These are phyloP conservation scores for Solanum sitiens DNA, from an alignment of 257 asterid genomes.

Conservation along the genomic window DNA sequence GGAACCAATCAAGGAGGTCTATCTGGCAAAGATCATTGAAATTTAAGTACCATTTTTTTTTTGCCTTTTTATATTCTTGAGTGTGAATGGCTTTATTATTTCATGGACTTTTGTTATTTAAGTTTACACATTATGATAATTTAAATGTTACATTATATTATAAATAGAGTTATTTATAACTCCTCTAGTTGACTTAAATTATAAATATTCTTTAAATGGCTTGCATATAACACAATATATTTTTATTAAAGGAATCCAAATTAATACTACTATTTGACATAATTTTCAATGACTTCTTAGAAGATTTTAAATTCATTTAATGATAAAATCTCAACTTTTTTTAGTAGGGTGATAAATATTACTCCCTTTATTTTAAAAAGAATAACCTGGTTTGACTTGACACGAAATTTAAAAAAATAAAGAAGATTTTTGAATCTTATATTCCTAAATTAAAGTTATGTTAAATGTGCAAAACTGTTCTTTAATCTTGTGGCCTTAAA, in stretches of 20 bases:
- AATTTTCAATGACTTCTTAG: neutral
- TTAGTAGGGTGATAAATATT: too few species aligned
- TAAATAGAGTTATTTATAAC: neutral
- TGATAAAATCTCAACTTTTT: too few species aligned
- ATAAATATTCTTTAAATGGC: neutral
- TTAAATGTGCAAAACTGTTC: too few species aligned
- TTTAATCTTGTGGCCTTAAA: too few species aligned
- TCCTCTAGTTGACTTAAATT: neutral
- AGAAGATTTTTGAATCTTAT: too few species aligned
- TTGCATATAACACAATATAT: neutral
- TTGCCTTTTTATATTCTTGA: neutral
- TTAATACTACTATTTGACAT: neutral
- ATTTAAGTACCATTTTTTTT: neutral
- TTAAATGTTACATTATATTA: neutral
- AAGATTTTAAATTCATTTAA: neutral
- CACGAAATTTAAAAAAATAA: too few species aligned
- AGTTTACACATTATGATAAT: neutral
- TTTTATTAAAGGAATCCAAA: neutral
- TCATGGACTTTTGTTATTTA: neutral
- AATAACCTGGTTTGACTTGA: too few species aligned
- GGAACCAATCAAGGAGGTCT: conserved; percentile 1
- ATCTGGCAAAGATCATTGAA: neutral
- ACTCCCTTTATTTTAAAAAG: too few species aligned
- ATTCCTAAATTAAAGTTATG: too few species aligned
- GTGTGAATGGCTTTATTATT: neutral